Evolutionary conservation across 345 rosid species (phyloP).

Genomic region (Salix purpurea): DNA sequence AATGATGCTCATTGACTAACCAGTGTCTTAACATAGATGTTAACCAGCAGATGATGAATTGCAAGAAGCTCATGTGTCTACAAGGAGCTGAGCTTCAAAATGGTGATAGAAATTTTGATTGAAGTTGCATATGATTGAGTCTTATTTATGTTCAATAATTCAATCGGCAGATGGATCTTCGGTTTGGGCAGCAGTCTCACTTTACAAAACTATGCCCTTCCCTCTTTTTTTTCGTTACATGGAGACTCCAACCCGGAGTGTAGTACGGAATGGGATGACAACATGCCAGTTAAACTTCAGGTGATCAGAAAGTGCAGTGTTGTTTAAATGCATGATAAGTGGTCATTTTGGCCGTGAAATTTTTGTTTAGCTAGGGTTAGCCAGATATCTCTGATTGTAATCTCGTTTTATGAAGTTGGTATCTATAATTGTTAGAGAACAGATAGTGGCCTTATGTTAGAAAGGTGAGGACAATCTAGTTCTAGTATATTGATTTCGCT

Average conservation of each 20-base stretch:
- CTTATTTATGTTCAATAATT: not conserved
- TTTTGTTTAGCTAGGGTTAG: not conserved
- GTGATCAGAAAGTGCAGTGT: no score
- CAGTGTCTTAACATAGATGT: not conserved
- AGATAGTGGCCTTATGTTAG: not conserved
- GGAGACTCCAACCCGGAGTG: no score
- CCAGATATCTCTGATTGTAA: no score
- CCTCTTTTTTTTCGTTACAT: no score
- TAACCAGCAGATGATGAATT: not conserved
- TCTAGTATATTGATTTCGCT: no score
- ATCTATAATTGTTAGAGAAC: not conserved
- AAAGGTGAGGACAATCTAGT: no score
- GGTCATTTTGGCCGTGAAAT: not conserved
- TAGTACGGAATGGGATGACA: no score
- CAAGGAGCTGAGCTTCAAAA: not conserved
- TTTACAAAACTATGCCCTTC: no score
- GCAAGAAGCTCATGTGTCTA: not conserved
- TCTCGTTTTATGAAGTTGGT: no score
- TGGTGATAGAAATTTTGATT: not conserved
- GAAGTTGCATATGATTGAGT: not conserved
- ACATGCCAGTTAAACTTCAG: no score
- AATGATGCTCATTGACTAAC: not conserved
- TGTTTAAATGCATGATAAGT: not conserved
- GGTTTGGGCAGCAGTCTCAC: not conserved
- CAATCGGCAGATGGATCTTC: not conserved